These are phyloP conservation scores for Scopulariopsis brevicaulis DNA, from an alignment of 2,329 filamentous ascomycete genomes.

Conservation along the genomic window DNA sequence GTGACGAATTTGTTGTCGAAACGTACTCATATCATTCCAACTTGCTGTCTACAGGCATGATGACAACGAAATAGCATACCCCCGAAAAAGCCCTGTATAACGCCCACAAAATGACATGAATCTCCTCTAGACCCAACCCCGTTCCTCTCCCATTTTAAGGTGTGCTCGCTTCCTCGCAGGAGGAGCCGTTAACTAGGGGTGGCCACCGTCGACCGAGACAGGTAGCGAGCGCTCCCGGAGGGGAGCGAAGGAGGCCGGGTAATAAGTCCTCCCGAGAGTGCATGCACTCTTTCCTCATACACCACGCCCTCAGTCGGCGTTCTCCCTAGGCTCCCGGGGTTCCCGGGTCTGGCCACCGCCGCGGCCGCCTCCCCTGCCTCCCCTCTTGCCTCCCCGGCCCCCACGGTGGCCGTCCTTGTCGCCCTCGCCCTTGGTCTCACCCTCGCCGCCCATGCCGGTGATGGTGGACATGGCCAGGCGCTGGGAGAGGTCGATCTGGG, in stretches of 20 bases:
- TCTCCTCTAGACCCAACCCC: background rate
- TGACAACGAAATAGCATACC: constrained; percentile 1
- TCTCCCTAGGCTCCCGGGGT: constrained; percentile 18
- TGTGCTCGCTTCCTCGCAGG: background rate
- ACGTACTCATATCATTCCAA: background rate
- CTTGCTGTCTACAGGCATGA: background rate
- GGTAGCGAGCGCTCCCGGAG: background rate
- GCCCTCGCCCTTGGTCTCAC: constrained; percentile 31
- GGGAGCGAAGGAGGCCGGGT: background rate
- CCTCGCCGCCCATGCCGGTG: constrained; percentile 34
- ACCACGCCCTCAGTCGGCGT: background rate
- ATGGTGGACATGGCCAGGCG: constrained; percentile 74
- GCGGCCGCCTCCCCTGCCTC: constrained; percentile 31
- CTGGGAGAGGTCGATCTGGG: constrained; percentile 97
- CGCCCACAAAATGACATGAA: constrained; percentile 6
- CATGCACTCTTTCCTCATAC: background rate
- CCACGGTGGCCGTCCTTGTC: constrained; percentile 31
- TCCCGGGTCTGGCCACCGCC: constrained; percentile 37
- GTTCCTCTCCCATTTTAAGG: background rate
- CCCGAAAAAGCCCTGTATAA: constrained; percentile 2
- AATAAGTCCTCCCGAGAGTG: background rate
- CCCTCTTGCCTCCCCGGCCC: constrained; percentile 32
- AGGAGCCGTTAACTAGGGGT: background rate
- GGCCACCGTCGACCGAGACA: background rate
- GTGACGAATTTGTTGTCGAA: background rate